These are phyloP conservation scores for Delitschia confertaspora DNA, from an alignment of 495 filamentous ascomycete genomes.

Conservation along the genomic window DNA sequence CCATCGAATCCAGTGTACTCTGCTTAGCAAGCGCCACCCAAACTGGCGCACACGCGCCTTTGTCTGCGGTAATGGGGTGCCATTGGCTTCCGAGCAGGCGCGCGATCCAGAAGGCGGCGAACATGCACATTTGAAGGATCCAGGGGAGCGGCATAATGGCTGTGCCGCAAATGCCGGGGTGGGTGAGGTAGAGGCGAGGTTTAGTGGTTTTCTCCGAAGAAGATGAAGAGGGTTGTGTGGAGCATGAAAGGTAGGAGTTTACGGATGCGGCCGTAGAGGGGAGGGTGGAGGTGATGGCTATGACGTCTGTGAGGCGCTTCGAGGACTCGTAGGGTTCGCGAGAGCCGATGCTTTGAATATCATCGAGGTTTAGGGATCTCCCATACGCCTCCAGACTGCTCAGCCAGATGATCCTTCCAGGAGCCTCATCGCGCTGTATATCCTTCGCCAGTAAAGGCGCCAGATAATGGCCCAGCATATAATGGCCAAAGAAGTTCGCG, in stretches of 20 bases:
- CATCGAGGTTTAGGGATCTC: constrained; percentile 49
- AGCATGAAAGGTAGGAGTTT: constrained; percentile 41
- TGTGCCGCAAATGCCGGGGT: constrained; percentile 82
- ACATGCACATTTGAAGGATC: constrained; percentile 56
- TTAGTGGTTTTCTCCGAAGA: not conserved
- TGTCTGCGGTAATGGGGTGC: constrained; percentile 56
- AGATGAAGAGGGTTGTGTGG: not conserved
- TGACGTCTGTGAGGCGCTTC: constrained; percentile 76
- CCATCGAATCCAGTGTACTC: constrained; percentile 52
- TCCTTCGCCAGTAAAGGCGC: constrained; percentile 56
- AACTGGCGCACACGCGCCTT: constrained; percentile 64
- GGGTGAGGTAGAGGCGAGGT: constrained; percentile 64
- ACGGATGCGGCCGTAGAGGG: constrained; percentile 53
- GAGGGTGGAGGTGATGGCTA: constrained; percentile 65
- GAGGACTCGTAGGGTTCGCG: constrained; percentile 65
- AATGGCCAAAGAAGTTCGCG: constrained; percentile 92
- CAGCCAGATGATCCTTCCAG: constrained; percentile 72
- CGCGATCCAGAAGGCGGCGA: constrained; percentile 41
- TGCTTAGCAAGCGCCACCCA: constrained; percentile 72
- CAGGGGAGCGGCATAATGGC: constrained; percentile 62
- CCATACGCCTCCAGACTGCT: constrained; percentile 63
- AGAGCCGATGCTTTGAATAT: constrained; percentile 65
- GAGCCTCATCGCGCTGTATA: constrained; percentile 30
- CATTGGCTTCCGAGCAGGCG: constrained; percentile 35
- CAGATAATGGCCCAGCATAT: constrained; percentile 75